Base-by-base conservation (phyloP, 495 filamentous ascomycete species). In the Lineolata rhizophorae region DNA sequence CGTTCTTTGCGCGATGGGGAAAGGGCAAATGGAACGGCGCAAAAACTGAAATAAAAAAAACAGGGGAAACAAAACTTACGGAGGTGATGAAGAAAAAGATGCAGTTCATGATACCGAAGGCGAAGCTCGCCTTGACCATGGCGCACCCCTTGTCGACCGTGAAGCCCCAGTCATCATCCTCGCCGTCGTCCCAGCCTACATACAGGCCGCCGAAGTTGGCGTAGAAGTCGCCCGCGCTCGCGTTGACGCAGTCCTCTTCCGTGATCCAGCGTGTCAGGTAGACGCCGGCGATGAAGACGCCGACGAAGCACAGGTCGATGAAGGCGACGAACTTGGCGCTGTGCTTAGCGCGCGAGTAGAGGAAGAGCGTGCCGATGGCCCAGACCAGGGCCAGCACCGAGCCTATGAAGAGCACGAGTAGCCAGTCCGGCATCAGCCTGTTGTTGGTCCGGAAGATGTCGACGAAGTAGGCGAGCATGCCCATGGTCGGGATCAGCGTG, bases 371-470 rank as follows among this genome's bases (percentile, higher is more conserved):
- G 50, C 67, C 70, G 49, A 90, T 42, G 25, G 67, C 61, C 82
- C 82, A 93, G 46, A 71, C 78, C 19, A 67, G 58, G 10, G 65
- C 83, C 28, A 93, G 64, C 2, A 79, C 72, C 25, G 73, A 74
- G 48, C 77, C 70, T 55, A 93, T 92, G 69, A 93, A 93, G 40
- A 93, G 70, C 37, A 90, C 62, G 15, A 93, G 71, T 54, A 90
- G 73, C 56, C 71, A 77, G 40, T 58, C 50, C 1, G 83, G 83
- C 8, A 79, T 85, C 32, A 91, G 64, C 37, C 54, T 42, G 58
- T 87, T 82, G 38, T 55, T 50, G 37, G 64, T 55, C 37, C 70
- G 57, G 57, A 71, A 83, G 48, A 63, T 61, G 54, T 85, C 48
- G 45, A 93, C 76, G 49, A 92, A 90, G 43, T 67, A 91, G 47